Evolutionary conservation across 148 eudicot genomes (phyloP), one percentile per base, ranked within the genome.

Genomic region (Amaranthus palmeri): DNA sequence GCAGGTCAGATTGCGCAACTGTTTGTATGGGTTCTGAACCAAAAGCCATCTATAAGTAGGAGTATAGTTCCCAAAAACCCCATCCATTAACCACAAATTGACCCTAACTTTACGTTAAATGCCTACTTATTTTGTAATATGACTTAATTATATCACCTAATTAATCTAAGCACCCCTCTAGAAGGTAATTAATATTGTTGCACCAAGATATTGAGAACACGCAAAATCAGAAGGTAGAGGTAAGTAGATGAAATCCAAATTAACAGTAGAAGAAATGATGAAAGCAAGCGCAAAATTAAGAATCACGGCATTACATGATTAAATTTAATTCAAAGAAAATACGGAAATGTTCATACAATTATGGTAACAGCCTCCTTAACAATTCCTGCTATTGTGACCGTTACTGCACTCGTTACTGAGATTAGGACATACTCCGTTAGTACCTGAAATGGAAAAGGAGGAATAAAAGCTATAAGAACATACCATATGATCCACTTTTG

Each of bases 351-450:
- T 73, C 81, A 73, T 91, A 95, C 99, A 85, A 88, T 54, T 74
- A 92, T 91, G 47, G 99, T 95, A 74, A 95, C 88, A 83, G 96
- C 96, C 82, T 95, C 99, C 86, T 95, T 95, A 70, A 95, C 99
- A 81, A 91, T 90, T 67, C 99, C 97, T 0, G 96, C 99, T 69
- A 95, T 89, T 52, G 97, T 95, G 72, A 95, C 96, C 13, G 99
- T 95, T 66, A 95, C 92, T 64, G 99, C 99, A 86, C 99, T 95
- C 13, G 99, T 95, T 63, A 91, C 90, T 54, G 97, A 92, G 65
- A 95, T 83, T 65, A 95, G 90, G 65, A 95, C 84, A 78, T 81
- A 95, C 79, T 95, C 99, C 49, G 96, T 92, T 68, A 95, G 80
- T 43, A 95, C 99, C 97, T 95, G 87, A 76, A 83, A 70, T 49